Base-by-base conservation (phyloP, 176 grass and related monocot species). In the Triticum urartu region DNA sequence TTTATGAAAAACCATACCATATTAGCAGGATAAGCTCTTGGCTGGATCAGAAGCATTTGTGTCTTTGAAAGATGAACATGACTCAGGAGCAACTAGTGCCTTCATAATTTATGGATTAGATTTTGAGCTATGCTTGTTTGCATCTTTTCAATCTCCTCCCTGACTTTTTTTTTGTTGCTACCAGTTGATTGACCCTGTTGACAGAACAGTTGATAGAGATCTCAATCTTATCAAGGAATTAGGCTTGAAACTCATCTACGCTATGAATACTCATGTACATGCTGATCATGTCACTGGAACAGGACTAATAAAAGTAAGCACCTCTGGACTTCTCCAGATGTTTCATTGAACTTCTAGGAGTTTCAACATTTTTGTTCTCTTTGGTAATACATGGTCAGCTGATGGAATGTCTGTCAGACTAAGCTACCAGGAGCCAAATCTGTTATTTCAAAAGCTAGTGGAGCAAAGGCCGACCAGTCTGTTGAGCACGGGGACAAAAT, bases 191-290 rank as follows among this genome's bases (percentile, higher is more conserved):
- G 94, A 97, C 40, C 94, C 94, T 61, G 94, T 97, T 9, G 92
- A 97, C 85, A 89, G 20, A 89, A 97, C 92, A 52, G 92, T 90
- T 67, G 94, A 96, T 59, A 89, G 97, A 90, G 97, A 99, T 86
- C 67, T 96, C 61, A 87, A 32, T 58, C 97, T 99, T 85, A 85
- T 96, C 59, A 94, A 96, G 77, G 94, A 99, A 84, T 89, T 99
- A 56, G 94, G 90, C 17, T 88, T 99, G 87, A 99, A 94, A 15
- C 97, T 99, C 26, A 81, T 96, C 42, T 96, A 96, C 81, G 97
- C 94, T 50, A 88, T 99, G 90, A 99, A 96, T 86, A 99, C 93
- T 83, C 95, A 98, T 92, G 95, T 98, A 22, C 95, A 98, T 90
- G 95, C 95, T 67, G 95, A 98, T 90, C 95, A 98, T 32, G 77